Conservation (phyloP, 257 asterid genomes). For the Jacaranda mimosifolia region DNA sequence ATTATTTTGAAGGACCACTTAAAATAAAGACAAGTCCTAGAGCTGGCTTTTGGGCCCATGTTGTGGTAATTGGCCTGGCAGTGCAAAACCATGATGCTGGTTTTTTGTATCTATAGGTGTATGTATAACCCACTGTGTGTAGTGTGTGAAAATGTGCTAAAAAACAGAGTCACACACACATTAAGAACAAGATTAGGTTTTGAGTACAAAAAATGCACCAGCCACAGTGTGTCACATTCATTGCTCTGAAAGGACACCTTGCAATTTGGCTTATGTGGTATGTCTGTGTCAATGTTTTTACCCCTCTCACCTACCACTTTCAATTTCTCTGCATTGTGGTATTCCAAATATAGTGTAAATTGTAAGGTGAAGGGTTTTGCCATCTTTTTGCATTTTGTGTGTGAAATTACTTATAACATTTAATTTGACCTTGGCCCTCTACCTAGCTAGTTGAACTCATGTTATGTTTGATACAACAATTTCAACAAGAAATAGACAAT, state of each 20-base stretch:
- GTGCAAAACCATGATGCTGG: neutral
- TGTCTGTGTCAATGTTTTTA: slow-evolving; percentile 49
- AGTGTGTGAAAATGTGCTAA: neutral
- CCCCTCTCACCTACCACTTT: slow-evolving; percentile 42
- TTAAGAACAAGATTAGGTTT: slow-evolving; percentile 22
- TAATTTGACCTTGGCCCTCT: neutral
- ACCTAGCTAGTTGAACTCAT: neutral
- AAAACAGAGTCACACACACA: neutral
- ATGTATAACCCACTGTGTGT: neutral
- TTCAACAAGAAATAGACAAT: neutral
- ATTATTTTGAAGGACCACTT: slow-evolving; percentile 35
- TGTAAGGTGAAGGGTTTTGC: slow-evolving; percentile 24
- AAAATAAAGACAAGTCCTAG: slow-evolving; percentile 15
- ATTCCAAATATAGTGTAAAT: slow-evolving; percentile 13
- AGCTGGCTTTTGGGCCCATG: slow-evolving; percentile 17
- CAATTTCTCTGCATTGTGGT: slow-evolving; percentile 19
- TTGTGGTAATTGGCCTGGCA: neutral
- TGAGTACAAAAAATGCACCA: slow-evolving; percentile 2
- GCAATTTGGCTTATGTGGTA: slow-evolving; percentile 43
- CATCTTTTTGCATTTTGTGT: neutral
- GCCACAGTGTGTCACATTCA: slow-evolving; percentile 34
- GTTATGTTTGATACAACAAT: neutral
- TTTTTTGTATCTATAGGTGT: slow-evolving; percentile 12
- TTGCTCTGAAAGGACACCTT: slow-evolving; percentile 30
- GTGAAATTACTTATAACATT: neutral